Evolutionary conservation across 2,329 filamentous ascomycete species (phyloP).

Genomic region (Aspergillus sp.): DNA sequence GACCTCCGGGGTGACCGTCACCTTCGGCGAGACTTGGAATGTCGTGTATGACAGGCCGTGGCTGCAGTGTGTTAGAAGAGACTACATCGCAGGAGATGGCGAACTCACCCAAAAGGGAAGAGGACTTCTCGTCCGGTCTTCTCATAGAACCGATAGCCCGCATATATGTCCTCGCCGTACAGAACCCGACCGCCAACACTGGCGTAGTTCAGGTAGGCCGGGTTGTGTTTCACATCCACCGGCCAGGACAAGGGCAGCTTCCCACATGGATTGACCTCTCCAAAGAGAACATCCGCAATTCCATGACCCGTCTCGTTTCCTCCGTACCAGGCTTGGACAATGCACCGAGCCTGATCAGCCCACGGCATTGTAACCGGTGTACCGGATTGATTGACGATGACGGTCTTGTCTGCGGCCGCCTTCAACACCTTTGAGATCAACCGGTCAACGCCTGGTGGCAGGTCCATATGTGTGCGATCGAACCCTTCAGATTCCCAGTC

Average conservation of each 20-base stretch:
- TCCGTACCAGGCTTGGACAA: conserved; percentile 77
- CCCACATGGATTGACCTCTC: conserved; percentile 68
- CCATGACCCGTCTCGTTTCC: conserved; percentile 79
- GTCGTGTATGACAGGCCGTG: conserved; percentile 74
- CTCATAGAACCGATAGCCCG: conserved; percentile 79
- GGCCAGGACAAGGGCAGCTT: conserved; percentile 75
- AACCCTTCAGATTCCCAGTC: conserved; percentile 38
- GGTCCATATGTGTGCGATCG: conserved; percentile 54
- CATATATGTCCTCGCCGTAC: conserved; percentile 76
- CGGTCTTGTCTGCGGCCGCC: conserved; percentile 63
- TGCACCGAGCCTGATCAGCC: conserved; percentile 45
- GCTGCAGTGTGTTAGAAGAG: conserved; percentile 28
- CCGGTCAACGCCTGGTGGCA: conserved; percentile 52
- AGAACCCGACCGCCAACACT: conserved; percentile 68
- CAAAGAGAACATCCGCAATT: conserved; percentile 74
- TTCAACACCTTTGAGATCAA: conserved; percentile 62
- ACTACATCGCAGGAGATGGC: not conserved
- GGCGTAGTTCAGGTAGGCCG: conserved; percentile 69
- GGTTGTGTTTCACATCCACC: conserved; percentile 63
- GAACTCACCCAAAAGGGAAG: conserved; percentile 63
- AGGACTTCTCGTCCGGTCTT: conserved; percentile 60
- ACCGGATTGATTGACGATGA: conserved; percentile 73
- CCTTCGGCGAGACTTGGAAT: conserved; percentile 54
- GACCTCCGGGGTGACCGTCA: conserved; percentile 15
- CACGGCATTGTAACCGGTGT: conserved; percentile 59